These are phyloP conservation scores for Cytospora mali DNA, from an alignment of 2,329 filamentous ascomycete species.

Conservation along the genomic window DNA sequence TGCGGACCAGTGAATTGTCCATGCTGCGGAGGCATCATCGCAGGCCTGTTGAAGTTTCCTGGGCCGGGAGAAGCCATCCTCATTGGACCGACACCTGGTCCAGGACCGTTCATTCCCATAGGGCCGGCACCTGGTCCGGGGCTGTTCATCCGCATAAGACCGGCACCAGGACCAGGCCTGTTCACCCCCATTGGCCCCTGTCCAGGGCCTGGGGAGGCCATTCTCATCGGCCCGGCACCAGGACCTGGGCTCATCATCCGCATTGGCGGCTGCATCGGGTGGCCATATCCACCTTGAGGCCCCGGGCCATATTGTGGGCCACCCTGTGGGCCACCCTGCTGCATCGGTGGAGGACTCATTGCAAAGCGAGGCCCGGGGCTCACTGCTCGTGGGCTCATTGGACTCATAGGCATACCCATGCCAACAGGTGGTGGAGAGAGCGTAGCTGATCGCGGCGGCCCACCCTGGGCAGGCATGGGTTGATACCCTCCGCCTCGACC, in stretches of 20 bases:
- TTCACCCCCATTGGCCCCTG: conserved; percentile 21
- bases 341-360: conserved; percentile 27
- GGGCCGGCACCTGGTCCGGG: conserved; percentile 16
- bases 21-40: conserved; percentile 23
- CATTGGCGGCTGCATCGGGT: conserved; percentile 22
- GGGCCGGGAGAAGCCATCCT: conserved; percentile 24
- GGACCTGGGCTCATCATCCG: conserved; percentile 25
- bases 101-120: conserved; percentile 24
- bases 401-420: conserved; percentile 21
- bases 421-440: conserved; percentile 26
- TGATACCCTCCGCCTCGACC: conserved; percentile 30
- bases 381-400: conserved; percentile 22
- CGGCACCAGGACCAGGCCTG: conserved; percentile 7
- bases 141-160: conserved; percentile 20
- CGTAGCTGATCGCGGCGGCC: conserved; percentile 25
- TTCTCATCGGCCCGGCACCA: conserved; percentile 21
- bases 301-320: conserved; percentile 17
- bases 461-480: not conserved
- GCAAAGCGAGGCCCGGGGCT: conserved; percentile 26
- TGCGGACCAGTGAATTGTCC: conserved; percentile 32
- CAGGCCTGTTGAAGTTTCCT: conserved; percentile 26
- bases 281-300: conserved; percentile 21
- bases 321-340: conserved; percentile 1
- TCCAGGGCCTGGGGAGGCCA: conserved; percentile 25
- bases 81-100: conserved; percentile 21